Conservation (phyloP, 345 rosid species). For the Boechera divaricarpa region DNA sequence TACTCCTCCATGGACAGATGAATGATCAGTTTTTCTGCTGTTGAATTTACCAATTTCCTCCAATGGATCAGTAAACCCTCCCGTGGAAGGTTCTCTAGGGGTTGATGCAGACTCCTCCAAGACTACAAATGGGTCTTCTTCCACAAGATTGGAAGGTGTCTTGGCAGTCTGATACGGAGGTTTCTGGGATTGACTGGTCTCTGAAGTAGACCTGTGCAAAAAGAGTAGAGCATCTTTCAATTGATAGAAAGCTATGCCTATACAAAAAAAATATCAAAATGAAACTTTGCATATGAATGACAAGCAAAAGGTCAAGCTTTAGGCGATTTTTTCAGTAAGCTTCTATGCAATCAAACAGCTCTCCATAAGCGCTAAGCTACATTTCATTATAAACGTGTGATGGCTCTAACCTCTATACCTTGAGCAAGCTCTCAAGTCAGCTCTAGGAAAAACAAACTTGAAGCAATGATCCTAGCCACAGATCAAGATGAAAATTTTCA, state of each 20-base stretch:
- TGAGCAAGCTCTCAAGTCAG: neutral
- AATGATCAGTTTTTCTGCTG: slow-evolving; percentile 49
- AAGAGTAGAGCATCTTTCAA: slow-evolving; percentile 19
- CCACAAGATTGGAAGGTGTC: slow-evolving; percentile 50
- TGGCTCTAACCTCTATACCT: neutral
- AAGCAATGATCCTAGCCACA: neutral
- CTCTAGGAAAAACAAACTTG: neutral
- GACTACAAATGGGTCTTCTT: slow-evolving; percentile 65
- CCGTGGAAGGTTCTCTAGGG: slow-evolving; percentile 48
- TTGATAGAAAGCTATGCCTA: neutral
- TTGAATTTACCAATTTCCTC: slow-evolving; percentile 55
- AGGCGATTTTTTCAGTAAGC: neutral
- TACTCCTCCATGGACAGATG: slow-evolving; percentile 51
- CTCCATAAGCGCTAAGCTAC: neutral
- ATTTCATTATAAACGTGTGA: neutral
- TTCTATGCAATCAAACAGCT: neutral
- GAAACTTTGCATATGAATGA: neutral
- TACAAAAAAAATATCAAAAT: neutral
- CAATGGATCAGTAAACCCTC: slow-evolving; percentile 52
- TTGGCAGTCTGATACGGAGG: slow-evolving; percentile 50
- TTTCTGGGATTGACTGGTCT: slow-evolving; percentile 48
- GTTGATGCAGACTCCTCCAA: slow-evolving; percentile 57
- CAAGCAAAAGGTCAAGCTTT: neutral
- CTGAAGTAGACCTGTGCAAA: slow-evolving; percentile 57
- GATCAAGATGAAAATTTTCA: neutral